These are phyloP conservation scores for Musa acuminata DNA, from an alignment of 176 grass and related monocot genomes.

Conservation along the genomic window DNA sequence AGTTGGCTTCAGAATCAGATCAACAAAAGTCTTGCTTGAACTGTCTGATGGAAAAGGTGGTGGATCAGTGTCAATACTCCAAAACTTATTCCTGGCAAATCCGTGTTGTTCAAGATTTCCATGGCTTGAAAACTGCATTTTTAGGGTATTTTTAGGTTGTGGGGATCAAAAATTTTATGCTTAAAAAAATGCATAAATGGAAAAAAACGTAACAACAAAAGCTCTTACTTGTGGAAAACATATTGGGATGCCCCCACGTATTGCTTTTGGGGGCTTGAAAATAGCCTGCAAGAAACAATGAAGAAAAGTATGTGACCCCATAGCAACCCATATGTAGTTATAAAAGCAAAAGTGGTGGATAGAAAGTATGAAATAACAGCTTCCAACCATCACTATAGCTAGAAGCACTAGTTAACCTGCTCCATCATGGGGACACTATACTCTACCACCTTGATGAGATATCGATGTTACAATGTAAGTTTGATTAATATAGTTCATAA, in stretches of 20 bases:
- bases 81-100: slow-evolving; percentile 1
- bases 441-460: no score
- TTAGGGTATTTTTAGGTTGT: background rate
- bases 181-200: background rate
- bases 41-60: background rate
- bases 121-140: background rate
- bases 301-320: background rate
- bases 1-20: slow-evolving; percentile 3
- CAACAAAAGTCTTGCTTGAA: background rate
- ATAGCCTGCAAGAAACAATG: background rate
- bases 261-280: slow-evolving; percentile 7
- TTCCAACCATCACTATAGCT: no score
- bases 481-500: no score
- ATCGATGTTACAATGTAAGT: no score
- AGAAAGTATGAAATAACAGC: background rate
- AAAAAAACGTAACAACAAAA: background rate
- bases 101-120: slow-evolving; percentile 1
- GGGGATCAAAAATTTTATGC: background rate
- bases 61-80: slow-evolving; percentile 7
- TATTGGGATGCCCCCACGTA: slow-evolving; percentile 6
- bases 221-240: slow-evolving; percentile 6
- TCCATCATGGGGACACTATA: no score
- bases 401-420: no score
- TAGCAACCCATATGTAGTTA: background rate
- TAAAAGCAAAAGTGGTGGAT: background rate